A percentile compares a stretch with the other conserved stretches of the same genome.
Conservation (phyloP, 108 stramenopile species). For the Stephanodiscus minutulus region DNA sequence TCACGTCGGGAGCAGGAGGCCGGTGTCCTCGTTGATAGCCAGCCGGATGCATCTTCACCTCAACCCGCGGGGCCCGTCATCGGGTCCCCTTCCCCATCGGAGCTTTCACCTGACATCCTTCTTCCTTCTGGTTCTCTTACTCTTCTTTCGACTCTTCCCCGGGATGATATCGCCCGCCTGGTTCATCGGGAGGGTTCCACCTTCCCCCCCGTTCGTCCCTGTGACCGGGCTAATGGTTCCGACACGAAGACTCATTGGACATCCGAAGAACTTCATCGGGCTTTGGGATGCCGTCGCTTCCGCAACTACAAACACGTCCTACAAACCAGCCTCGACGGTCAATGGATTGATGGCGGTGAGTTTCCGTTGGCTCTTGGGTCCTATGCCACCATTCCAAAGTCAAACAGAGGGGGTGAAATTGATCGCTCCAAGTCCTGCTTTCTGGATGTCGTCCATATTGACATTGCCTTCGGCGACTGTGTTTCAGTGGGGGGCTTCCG, state of each 20-base stretch:
- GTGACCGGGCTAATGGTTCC: background rate
- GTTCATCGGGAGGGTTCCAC: constrained; percentile 3
- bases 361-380: constrained; percentile 11
- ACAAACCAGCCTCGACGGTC: background rate
- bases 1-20: too few species aligned
- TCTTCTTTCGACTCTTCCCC: too few species aligned
- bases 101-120: too few species aligned
- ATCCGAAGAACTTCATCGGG: constrained; percentile 6
- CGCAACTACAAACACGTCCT: constrained; percentile 16
- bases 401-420: background rate
- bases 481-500: constrained; percentile 2
- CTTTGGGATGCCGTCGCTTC: constrained; percentile 15
- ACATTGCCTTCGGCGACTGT: constrained; percentile 17
- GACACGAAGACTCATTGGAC: constrained; percentile 9
- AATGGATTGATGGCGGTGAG: background rate
- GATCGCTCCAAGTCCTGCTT: background rate
- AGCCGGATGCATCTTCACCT: too few species aligned
- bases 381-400: constrained; percentile 5
- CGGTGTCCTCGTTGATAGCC: too few species aligned
- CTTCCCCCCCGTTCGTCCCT: constrained; percentile 5
- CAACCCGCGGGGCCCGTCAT: too few species aligned
- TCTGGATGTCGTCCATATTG: constrained; percentile 8
- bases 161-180: background rate
- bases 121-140: too few species aligned
- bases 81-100: too few species aligned